Conservation (phyloP, 352 stramenopile species). For the Peronospora farinosa region DNA sequence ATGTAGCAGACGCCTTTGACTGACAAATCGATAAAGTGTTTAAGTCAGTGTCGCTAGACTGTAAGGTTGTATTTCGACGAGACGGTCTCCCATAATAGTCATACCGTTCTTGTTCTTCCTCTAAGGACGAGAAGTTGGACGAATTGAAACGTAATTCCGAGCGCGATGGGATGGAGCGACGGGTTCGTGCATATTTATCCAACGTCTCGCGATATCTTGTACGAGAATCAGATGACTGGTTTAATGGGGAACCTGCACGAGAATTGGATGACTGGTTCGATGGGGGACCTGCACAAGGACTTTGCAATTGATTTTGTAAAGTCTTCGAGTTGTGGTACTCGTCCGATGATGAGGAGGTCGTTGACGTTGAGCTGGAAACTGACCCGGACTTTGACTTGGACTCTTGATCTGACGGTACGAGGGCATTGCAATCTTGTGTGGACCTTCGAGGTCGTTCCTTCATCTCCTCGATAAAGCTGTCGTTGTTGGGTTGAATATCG, state of each 20-base stretch:
- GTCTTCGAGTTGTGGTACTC: background rate
- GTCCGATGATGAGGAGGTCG: slow-evolving; percentile 1
- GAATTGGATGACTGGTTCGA: no score
- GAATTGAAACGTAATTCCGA: slow-evolving; percentile 7
- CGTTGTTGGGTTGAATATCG: slow-evolving; percentile 17
- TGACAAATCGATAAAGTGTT: slow-evolving; percentile 20
- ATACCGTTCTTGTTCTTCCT: slow-evolving; percentile 11
- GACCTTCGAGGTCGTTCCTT: background rate
- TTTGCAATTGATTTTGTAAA: background rate
- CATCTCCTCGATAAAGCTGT: slow-evolving; percentile 2
- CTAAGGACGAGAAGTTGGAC: slow-evolving; percentile 6
- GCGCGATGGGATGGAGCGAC: background rate
- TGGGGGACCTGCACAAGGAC: background rate
- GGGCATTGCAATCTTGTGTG: background rate
- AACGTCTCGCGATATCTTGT: slow-evolving; percentile 3
- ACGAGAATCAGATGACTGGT: background rate
- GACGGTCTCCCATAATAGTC: slow-evolving; percentile 5
- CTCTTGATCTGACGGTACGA: background rate
- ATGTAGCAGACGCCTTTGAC: slow-evolving; percentile 1
- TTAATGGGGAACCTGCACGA: no score
- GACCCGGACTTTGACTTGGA: slow-evolving; percentile 3
- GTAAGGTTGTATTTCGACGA: slow-evolving; percentile 5
- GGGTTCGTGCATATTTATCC: background rate
- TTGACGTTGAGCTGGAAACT: slow-evolving; percentile 15
- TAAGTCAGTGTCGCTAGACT: slow-evolving; percentile 4